Evolutionary conservation across 2,329 filamentous ascomycete species (phyloP), one percentile per base, ranked within the genome.

Genomic region (Lachnellula arida): DNA sequence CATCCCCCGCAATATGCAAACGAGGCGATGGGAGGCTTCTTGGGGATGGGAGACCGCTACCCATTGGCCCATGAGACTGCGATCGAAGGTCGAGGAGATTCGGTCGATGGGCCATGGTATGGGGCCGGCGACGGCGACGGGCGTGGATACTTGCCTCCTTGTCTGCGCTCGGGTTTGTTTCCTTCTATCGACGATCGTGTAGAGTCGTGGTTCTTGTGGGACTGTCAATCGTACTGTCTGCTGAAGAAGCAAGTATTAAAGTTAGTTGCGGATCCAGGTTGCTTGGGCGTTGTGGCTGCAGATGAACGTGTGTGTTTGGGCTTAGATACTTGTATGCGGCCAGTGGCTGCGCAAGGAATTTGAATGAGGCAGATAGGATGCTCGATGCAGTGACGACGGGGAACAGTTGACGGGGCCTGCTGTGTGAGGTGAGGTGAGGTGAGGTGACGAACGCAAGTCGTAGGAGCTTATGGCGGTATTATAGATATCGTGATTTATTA

Each of bases 1-100:
- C 81, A 65, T 93, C 89, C 59, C 89, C 89, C 55, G 88, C 87
- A 55, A 89, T 79, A 71, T 91, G 87, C 57, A 91, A 76, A 59
- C 88, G 85, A 43, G 88, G 88, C n/a, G 88, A 91, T 34, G 64
- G 63, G 6, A 65, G 55, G 35, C 58, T 55, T 54, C 67, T 56
- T 34, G 65, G 64, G 7, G 63, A 65, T 43, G 63, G 56, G 6
- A 63, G 46, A 23, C 54, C 62, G 51, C 42, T 60, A 44, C 63
- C 58, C 12, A 62, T 40, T 19, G 60, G 58, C n/a, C 63, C 65
- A 58, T 67, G 58, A 19, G 66, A 67, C 46, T 67, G 67, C 25
- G 67, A 66, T 55, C 65, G 63, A 12, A 67, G 54, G 52, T 70
- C 68, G 49, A 71, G 68, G 47, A 62, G 67, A 37, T 59, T 60